These are phyloP conservation scores for Tirmania nivea DNA, from an alignment of 495 filamentous ascomycete genomes.

Conservation along the genomic window DNA sequence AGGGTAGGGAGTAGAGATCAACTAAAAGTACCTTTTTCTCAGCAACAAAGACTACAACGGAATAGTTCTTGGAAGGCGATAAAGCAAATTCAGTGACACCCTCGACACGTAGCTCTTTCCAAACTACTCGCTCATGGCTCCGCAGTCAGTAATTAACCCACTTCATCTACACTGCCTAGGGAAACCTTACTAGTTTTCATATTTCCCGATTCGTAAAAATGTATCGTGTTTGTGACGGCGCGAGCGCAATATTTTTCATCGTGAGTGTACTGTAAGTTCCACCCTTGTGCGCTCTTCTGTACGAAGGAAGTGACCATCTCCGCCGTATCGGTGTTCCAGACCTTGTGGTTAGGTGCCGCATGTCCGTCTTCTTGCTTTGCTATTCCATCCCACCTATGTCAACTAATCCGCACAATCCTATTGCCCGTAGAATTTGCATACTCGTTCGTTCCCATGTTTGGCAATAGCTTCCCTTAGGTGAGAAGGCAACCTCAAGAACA, in stretches of 20 bases:
- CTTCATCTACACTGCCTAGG: neutral
- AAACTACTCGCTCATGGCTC: conserved; percentile 24
- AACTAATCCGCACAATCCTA: too few species aligned
- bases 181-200: conserved; percentile 33
- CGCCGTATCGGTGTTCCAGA: conserved; percentile 53
- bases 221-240: conserved; percentile 85
- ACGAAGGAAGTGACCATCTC: conserved; percentile 72
- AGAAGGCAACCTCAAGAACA: conserved; percentile 88
- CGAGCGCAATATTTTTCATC: conserved; percentile 88
- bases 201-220: conserved; percentile 79
- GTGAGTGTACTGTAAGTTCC: conserved; percentile 90
- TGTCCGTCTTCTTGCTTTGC: conserved; percentile 82
- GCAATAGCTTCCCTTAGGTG: conserved; percentile 70
- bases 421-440: conserved; percentile 1
- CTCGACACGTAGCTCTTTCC: conserved; percentile 86
- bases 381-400: conserved; percentile 10
- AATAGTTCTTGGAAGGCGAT: conserved; percentile 67
- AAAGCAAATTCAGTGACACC: conserved; percentile 79
- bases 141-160: neutral
- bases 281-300: conserved; percentile 83
- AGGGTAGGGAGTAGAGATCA: neutral
- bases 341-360: conserved; percentile 84
- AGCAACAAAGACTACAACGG: conserved; percentile 79
- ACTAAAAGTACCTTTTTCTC: conserved; percentile 37
- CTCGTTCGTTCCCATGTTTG: conserved; percentile 81